phyloP scores from a whole-genome alignment of 1,139 yeast species.

The Protomyces macrosporus region DNA sequence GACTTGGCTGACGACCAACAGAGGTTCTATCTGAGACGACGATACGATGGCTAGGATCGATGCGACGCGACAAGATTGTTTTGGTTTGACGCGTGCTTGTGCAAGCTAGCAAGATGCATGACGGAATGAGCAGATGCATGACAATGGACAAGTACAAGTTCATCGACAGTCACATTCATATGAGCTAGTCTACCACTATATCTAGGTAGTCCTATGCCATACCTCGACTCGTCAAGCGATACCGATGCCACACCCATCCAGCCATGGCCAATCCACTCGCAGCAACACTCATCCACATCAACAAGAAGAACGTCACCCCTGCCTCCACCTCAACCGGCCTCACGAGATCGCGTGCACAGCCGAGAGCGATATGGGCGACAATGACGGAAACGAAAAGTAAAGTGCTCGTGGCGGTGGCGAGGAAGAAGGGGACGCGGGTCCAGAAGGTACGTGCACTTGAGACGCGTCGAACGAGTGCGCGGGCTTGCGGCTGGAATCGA shows the following conservation, averaged over 20 bases:
- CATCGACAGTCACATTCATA: not conserved
- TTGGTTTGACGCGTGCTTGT: too few relatives aligned
- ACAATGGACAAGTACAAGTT: not conserved
- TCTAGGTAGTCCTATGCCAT: not conserved
- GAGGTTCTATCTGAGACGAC: too few relatives aligned
- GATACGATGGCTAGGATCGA: too few relatives aligned
- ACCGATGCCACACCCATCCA: not conserved
- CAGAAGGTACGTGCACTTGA: not conserved
- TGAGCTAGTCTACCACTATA: not conserved
- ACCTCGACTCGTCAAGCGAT: not conserved
- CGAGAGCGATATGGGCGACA: not conserved
- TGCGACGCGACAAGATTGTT: too few relatives aligned
- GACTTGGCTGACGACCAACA: too few relatives aligned
- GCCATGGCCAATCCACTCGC: not conserved
- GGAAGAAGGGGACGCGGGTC: not conserved
- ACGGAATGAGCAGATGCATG: not conserved
- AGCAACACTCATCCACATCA: not conserved
- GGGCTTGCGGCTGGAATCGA: too few relatives aligned
- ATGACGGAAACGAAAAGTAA: not conserved
- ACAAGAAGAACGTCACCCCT: not conserved
- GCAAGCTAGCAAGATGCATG: not conserved
- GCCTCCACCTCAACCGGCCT: not conserved
- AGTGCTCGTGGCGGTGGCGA: not conserved
- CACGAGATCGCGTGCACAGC: not conserved
- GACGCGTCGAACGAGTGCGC: too few relatives aligned